Evolutionary conservation across 176 grass and related monocot genomes (phyloP).

Genomic region (Puya raimondii): DNA sequence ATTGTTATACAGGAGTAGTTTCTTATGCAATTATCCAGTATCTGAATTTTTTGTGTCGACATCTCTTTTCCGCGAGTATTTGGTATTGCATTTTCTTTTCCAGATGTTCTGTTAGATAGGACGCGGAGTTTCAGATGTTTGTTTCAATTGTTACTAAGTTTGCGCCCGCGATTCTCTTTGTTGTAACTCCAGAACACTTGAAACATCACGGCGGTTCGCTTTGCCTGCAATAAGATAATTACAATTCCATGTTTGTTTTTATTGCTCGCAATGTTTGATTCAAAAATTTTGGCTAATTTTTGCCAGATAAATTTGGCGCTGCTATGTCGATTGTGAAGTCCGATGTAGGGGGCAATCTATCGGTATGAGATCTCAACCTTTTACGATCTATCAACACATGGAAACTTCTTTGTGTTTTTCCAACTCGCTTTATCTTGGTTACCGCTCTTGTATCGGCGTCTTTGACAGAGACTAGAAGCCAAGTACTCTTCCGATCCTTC

Average conservation of each 20-base stretch:
- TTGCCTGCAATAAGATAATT: too few relatives aligned
- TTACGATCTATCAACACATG: not conserved
- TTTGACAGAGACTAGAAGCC: slow-evolving; percentile 30
- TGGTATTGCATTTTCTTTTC: too few relatives aligned
- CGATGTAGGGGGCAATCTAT: slow-evolving; percentile 20
- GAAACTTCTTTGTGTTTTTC: not conserved
- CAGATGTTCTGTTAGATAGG: too few relatives aligned
- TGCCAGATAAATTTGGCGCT: slow-evolving; percentile 24
- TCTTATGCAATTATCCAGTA: too few relatives aligned
- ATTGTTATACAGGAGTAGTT: too few relatives aligned
- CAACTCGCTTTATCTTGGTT: not conserved
- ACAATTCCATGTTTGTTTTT: too few relatives aligned
- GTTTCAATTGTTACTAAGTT: not conserved
- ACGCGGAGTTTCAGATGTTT: too few relatives aligned
- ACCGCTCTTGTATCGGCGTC: not conserved
- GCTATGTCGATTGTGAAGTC: slow-evolving; percentile 21
- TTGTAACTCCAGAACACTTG: too few relatives aligned
- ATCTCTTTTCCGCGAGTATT: too few relatives aligned
- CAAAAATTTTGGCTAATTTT: slow-evolving; percentile 2
- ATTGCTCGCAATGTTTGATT: not conserved
- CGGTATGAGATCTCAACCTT: slow-evolving; percentile 13
- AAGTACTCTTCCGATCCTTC: slow-evolving; percentile 30
- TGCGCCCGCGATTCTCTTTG: not conserved
- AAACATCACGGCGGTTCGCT: too few relatives aligned
- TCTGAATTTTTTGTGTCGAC: too few relatives aligned